Evolutionary conservation across 345 rosid genomes (phyloP).

Genomic region (Eucalyptus dawsonii): DNA sequence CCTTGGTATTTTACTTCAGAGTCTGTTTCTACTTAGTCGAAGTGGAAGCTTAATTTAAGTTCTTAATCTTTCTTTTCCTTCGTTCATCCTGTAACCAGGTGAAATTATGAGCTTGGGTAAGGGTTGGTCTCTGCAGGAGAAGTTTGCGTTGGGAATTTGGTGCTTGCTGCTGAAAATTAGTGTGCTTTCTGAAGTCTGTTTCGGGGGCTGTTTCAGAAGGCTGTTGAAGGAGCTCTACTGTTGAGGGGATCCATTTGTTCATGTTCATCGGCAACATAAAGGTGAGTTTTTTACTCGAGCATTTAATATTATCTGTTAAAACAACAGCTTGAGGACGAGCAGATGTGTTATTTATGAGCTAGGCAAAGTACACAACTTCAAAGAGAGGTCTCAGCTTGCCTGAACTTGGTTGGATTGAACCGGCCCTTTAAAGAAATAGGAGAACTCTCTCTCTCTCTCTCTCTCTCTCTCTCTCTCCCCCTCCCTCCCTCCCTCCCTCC

Average conservation of each 20-base stretch:
- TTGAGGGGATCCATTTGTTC: background rate
- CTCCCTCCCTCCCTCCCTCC: background rate
- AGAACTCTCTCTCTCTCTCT: background rate
- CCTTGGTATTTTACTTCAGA: background rate
- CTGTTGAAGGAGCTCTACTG: background rate
- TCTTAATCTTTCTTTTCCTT: background rate
- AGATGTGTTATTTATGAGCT: background rate
- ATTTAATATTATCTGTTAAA: background rate
- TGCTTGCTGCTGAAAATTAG: background rate
- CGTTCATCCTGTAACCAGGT: background rate
- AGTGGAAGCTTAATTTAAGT: background rate
- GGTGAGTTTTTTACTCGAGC: background rate
- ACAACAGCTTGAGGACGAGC: background rate
- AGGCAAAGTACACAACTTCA: background rate
- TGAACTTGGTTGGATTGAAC: background rate
- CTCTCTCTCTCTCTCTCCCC: background rate
- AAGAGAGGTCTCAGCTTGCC: background rate
- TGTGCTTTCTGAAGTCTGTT: background rate
- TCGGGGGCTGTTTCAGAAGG: background rate
- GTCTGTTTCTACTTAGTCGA: background rate
- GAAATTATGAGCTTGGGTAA: background rate
- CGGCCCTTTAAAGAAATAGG: background rate
- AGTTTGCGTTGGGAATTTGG: background rate
- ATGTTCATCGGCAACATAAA: background rate
- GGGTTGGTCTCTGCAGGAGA: background rate